These are phyloP conservation scores for Clitocybe nebularis DNA, from an alignment of 1,284 basidiomycete genomes.

Conservation along the genomic window DNA sequence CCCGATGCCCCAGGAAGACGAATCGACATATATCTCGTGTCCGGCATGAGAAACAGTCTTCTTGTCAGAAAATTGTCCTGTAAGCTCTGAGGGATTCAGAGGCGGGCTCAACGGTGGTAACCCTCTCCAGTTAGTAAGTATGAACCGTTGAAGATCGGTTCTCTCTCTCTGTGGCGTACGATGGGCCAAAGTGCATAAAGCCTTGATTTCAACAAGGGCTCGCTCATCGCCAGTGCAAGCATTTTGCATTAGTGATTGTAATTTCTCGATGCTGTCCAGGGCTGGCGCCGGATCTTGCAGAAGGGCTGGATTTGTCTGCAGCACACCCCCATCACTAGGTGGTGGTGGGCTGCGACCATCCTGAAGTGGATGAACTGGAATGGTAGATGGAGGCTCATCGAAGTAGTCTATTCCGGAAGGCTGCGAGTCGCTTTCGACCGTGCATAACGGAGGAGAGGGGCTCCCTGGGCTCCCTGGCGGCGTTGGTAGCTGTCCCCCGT, in stretches of 20 bases:
- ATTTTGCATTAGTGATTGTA: constrained; percentile 33
- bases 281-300: background rate
- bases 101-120: background rate
- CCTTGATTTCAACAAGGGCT: constrained; percentile 31
- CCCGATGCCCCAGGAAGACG: constrained; percentile 37
- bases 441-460: background rate
- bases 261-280: constrained; percentile 14
- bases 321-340: no score
- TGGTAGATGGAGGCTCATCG: background rate
- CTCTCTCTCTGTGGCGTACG: constrained; percentile 31
- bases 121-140: constrained; percentile 27
- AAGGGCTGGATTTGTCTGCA: background rate
- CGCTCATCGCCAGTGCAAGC: constrained; percentile 34
- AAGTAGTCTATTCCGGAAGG: background rate
- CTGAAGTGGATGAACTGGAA: constrained; percentile 3
- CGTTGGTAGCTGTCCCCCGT: background rate
- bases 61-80: no score
- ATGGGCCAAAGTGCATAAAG: constrained; percentile 34
- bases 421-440: background rate
- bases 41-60: background rate
- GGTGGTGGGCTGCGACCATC: constrained; percentile 3
- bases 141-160: constrained; percentile 34
- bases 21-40: constrained; percentile 28
- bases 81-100: background rate
- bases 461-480: background rate